Evolutionary conservation across 1,284 basidiomycete genomes (phyloP).

Genomic region (Trametes polyzona): DNA sequence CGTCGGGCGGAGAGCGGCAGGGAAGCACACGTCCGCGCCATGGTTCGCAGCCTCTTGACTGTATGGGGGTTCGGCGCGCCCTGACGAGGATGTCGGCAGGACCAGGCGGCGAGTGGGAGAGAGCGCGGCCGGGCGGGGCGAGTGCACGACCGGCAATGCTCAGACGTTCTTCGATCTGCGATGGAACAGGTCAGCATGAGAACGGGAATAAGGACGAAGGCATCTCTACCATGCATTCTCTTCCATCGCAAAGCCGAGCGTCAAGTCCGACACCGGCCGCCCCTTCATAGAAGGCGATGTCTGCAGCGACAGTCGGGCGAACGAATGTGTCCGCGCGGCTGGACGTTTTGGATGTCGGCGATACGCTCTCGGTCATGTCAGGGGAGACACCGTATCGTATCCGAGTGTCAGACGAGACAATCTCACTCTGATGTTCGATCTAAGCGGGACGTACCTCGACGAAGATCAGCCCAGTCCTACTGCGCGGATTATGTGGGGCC

Average conservation of each 20-base stretch:
- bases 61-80: conserved; percentile 1
- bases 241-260: neutral
- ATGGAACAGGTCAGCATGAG: conserved; percentile 3
- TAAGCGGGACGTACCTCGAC: conserved; percentile 12
- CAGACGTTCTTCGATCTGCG: conserved; percentile 2
- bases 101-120: neutral
- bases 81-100: conserved; percentile 7
- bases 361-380: neutral
- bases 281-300: conserved; percentile 2
- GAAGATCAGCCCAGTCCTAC: conserved; percentile 1
- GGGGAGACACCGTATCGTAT: conserved; percentile 5
- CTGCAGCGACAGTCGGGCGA: neutral
- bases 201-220: conserved; percentile 3
- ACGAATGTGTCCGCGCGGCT: neutral
- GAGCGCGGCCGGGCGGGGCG: conserved; percentile 4
- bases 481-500: neutral
- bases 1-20: conserved; percentile 5
- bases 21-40: conserved; percentile 1
- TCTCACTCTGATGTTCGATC: neutral
- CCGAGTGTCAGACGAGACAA: neutral
- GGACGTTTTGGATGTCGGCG: neutral
- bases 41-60: neutral
- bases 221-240: conserved; percentile 3
- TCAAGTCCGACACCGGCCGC: conserved; percentile 7
- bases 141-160: conserved; percentile 3